A percentile compares a stretch with the other conserved stretches of the same genome.
These are phyloP conservation scores for Podaxis rugospora DNA, from an alignment of 768 basidiomycete species.

Conservation along the genomic window DNA sequence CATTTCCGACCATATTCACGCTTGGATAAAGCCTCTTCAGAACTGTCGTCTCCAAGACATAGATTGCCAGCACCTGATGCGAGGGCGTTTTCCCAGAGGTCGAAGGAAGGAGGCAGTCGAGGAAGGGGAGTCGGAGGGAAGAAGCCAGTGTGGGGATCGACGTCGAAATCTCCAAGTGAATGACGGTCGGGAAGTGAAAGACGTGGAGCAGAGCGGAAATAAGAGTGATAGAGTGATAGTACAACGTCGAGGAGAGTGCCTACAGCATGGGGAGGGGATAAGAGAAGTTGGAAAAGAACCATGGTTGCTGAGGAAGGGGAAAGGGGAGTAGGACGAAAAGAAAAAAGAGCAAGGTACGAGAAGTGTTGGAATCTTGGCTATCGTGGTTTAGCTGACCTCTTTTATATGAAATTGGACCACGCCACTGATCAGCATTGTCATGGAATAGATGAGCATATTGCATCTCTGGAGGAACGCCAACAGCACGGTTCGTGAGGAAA, in stretches of 20 bases:
- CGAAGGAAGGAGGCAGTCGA: slow-evolving; percentile 47
- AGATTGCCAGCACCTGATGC: slow-evolving; percentile 48
- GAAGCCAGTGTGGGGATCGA: slow-evolving; percentile 73
- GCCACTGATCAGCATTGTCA: slow-evolving; percentile 12
- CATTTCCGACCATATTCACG: slow-evolving; percentile 59
- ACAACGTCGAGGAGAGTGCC: slow-evolving; percentile 43
- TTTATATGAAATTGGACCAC: slow-evolving; percentile 20
- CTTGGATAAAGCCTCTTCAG: slow-evolving; percentile 42
- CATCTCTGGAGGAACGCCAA: slow-evolving; percentile 3
- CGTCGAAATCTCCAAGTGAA: slow-evolving; percentile 46
- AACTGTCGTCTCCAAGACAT: slow-evolving; percentile 52
- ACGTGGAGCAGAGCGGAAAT: slow-evolving; percentile 28
- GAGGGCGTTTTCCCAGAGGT: slow-evolving; percentile 70
- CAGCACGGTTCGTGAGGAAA: slow-evolving; percentile 5
- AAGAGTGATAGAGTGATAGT: slow-evolving; percentile 41
- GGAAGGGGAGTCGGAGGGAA: slow-evolving; percentile 67
- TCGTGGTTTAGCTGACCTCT: slow-evolving; percentile 9
- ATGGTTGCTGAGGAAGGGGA: slow-evolving; percentile 21
- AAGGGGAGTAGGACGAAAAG: slow-evolving; percentile 1
- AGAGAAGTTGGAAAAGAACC: slow-evolving; percentile 43
- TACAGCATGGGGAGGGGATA: slow-evolving; percentile 49
- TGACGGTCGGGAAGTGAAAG: slow-evolving; percentile 27
- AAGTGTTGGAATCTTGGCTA: not conserved
- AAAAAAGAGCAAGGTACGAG: not conserved
- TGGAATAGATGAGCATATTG: slow-evolving; percentile 6